A percentile compares a stretch with the other conserved stretches of the same genome.
phyloP scores from a whole-genome alignment of 805 yeast genomes.

The Osmozyma mogii region DNA sequence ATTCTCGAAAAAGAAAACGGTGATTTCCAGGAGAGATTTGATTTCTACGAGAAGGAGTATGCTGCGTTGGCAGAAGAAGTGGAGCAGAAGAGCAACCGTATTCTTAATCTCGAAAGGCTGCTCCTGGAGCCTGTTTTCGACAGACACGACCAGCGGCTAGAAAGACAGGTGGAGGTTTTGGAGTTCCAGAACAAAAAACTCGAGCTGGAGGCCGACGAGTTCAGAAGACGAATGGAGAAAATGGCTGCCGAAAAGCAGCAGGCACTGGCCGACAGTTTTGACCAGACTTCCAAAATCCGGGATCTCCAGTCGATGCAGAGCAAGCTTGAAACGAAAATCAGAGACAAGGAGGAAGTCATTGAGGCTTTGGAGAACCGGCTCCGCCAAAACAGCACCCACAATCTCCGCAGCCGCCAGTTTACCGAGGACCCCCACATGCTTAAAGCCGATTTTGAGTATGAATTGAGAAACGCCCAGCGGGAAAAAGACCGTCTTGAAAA shows the following conservation, averaged over 20 bases:
- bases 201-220: constrained; percentile 27
- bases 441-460: constrained; percentile 30
- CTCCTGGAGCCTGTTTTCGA: too few species aligned
- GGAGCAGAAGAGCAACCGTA: constrained; percentile 16
- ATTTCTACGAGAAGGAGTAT: constrained; percentile 22
- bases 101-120: constrained; percentile 15
- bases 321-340: constrained; percentile 13
- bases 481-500: constrained; percentile 32
- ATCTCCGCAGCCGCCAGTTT: not conserved
- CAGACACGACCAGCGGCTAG: constrained; percentile 12
- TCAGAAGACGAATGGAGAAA: constrained; percentile 15
- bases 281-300: constrained; percentile 12
- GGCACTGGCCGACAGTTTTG: constrained; percentile 18
- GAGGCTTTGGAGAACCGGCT: constrained; percentile 25
- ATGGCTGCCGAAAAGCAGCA: not conserved
- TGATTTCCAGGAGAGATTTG: constrained; percentile 19
- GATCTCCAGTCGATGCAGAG: constrained; percentile 12
- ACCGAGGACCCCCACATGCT: too few species aligned
- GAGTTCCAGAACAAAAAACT: constrained; percentile 29
- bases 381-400: constrained; percentile 21
- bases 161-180: constrained; percentile 26
- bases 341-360: constrained; percentile 30
- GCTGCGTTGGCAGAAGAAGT: constrained; percentile 22
- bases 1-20: constrained; percentile 11
- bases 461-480: constrained; percentile 25